Evolutionary conservation across 176 grass and related monocot genomes (phyloP).

Genomic region (Ensete glaucum): DNA sequence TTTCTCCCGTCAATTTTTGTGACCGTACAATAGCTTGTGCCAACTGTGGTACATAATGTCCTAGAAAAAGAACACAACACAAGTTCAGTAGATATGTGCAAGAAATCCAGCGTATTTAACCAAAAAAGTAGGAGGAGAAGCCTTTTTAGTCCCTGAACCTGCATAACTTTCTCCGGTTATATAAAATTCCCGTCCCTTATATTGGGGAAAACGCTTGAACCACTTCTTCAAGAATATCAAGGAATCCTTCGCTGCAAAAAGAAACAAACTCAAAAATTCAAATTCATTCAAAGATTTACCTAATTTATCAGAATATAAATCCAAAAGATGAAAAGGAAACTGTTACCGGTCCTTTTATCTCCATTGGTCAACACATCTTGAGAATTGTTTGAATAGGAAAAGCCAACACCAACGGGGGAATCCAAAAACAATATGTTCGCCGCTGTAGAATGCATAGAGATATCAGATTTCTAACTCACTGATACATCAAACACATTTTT

Average conservation of each 20-base stretch:
- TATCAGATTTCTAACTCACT: neutral
- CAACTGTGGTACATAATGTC: constrained; percentile 91
- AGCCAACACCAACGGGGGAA: constrained; percentile 94
- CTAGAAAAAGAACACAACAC: constrained; percentile 36
- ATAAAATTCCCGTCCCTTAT: constrained; percentile 76
- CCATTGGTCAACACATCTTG: constrained; percentile 58
- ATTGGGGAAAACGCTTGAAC: constrained; percentile 89
- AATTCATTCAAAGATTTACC: neutral
- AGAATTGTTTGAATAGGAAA: constrained; percentile 92
- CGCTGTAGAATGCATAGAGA: constrained; percentile 38
- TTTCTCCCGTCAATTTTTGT: constrained; percentile 55
- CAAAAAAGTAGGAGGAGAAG: constrained; percentile 19
- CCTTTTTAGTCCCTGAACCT: constrained; percentile 31
- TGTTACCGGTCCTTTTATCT: constrained; percentile 74
- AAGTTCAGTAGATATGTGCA: neutral
- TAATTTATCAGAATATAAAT: neutral
- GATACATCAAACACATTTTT: neutral
- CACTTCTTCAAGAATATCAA: constrained; percentile 75
- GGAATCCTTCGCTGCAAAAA: constrained; percentile 59
- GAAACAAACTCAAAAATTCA: neutral
- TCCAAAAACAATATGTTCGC: constrained; percentile 91
- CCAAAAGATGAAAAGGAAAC: constrained; percentile 4
- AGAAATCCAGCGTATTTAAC: constrained; percentile 4
- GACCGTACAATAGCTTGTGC: constrained; percentile 86
- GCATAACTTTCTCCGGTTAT: constrained; percentile 92